These are phyloP conservation scores for Suillus clintonianus DNA, from an alignment of 768 basidiomycete species.

Conservation along the genomic window DNA sequence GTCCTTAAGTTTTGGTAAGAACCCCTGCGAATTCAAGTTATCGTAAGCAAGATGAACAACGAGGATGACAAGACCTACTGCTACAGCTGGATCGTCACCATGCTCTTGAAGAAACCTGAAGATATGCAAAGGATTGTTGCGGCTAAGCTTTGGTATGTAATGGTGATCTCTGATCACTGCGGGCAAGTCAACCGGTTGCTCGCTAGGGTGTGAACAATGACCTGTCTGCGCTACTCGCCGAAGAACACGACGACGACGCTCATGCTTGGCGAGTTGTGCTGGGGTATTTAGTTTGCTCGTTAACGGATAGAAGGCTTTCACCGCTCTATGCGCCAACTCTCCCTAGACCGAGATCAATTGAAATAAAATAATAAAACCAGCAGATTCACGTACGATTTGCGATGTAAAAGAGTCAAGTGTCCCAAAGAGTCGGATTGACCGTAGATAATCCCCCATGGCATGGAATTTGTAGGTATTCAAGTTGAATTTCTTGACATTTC, in stretches of 20 bases:
- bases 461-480: slow-evolving; percentile 27
- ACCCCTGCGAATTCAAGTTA: too few species aligned
- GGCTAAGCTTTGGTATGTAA: background rate
- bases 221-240: background rate
- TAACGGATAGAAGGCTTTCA: background rate
- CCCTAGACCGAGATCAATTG: background rate
- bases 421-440: slow-evolving; percentile 10
- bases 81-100: too few species aligned
- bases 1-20: too few species aligned
- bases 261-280: background rate
- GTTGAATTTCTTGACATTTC: slow-evolving; percentile 15
- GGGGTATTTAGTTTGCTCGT: background rate
- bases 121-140: too few species aligned
- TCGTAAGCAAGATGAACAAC: too few species aligned
- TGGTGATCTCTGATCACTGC: too few species aligned
- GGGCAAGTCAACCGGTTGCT: too few species aligned
- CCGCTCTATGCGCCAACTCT: background rate
- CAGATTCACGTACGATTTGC: background rate
- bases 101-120: too few species aligned
- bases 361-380: background rate
- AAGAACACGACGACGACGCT: background rate
- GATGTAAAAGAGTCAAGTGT: background rate
- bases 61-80: too few species aligned
- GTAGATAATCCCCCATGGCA: slow-evolving; percentile 20
- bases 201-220: too few species aligned